Base-by-base conservation (phyloP, 108 stramenopile genomes). In the Cyclotella baltica region DNA sequence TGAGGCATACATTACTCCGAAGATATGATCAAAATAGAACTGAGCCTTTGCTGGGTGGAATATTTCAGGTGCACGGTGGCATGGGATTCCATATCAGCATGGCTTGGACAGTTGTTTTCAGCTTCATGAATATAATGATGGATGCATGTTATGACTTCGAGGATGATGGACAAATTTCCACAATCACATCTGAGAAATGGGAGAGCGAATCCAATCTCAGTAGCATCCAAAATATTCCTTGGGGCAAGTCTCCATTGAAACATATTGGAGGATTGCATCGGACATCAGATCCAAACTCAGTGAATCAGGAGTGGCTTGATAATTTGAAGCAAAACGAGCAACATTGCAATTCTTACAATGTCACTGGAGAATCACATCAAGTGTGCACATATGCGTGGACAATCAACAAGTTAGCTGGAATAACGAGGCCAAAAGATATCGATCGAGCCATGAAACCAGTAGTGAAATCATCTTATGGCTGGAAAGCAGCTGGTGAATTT, bases 71-170 rank as follows among this genome's bases (percentile, higher is more conserved):
- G 8, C 76, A 77, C 35, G 33, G 31, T 25, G 76, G 76, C 0
- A 77, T 77, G 76, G 76, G 68, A 8, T 52, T 38, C 68, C 76
- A 77, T 70, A 70, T 70, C 15, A 67, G 76, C 29, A 55, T 62
- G 33, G 57, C 76, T 30, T 77, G 76, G 76, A 77, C 76, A 62
- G 46, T 61, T 25, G 37, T 77, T 34, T 77, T 64, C 40, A 70
- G 70, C 51, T 62, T 77, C 30, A 33, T 77, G 29, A 62, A 57
- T 6, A 40, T 57, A 2, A 69, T 77, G 43, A 62, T 67, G 19
- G 69, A 77, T 34, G 58, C 61, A 16, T 77, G 76, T 33, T 28
- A 40, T 30, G 63, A 65, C 46, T 47, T 1, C n/a, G 8, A 4
- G n/a, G 69, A 57, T 11, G 35, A 57, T 16, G 69, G 57, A 28